Base-by-base conservation (phyloP, 2,329 filamentous ascomycete genomes). In the Hypoxylon sp. region DNA sequence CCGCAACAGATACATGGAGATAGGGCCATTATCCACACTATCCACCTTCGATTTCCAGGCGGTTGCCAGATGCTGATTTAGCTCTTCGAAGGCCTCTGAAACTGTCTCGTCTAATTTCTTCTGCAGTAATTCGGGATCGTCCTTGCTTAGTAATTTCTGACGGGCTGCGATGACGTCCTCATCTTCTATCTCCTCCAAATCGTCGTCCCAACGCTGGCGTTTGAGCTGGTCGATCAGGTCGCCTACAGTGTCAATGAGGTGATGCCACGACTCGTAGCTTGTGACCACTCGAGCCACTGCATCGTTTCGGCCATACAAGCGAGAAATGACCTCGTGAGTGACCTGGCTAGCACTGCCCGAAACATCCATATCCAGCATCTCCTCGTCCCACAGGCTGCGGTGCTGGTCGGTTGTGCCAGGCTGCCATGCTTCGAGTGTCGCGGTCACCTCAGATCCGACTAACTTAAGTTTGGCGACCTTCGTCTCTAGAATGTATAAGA, bases 141-240 rank as follows among this genome's bases (percentile, higher is more conserved):
- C 88, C 54, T 87, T 87, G 76, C 89, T 93, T 11, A 97, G 82
- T 0, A 89, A 77, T 36, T 85, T 84, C 70, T 93, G 89, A 32
- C 89, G 84, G 16, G 83, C 83, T 65, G 92, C 89, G 18, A 91
- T 85, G 0, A 85, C 87, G 56, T 91, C 84, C 66, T 94, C 91
- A 64, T 93, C 90, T 64, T 93, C 91, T 40, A 93, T 87, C 52
- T 91, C 87, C 52, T 91, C 88, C 26, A 89, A 83, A 64, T 92
- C 90, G 58, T 92, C 90, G 67, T 94, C 90, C 91, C 92, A 94
- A 59, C 88, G 86, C 69, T 90, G 87, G 48, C 86, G 85, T 64
- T 83, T 86, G 71, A 96, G 84, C 61, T 87, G 83, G 40, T 88
- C 87, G 6, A 93, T 85, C 2, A 90, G 82, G 16, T 82, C 80